phyloP scores from a whole-genome alignment of 2,329 filamentous ascomycete genomes.

The Sclerotinia borealis region DNA sequence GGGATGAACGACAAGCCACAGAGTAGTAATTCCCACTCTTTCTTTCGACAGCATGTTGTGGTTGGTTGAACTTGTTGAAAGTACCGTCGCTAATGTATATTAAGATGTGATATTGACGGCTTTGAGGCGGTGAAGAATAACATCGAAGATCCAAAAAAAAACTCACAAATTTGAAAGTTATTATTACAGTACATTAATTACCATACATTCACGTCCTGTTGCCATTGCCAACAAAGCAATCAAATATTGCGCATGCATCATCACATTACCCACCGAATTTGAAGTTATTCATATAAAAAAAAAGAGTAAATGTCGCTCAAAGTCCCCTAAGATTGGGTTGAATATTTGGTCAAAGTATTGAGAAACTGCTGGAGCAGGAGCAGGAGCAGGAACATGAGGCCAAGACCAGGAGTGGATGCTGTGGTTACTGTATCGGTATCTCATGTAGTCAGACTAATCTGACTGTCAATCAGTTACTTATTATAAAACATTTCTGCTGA shows the following conservation, averaged over 20 bases:
- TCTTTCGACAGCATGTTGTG: neutral
- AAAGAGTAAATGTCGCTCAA: neutral
- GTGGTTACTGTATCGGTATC: neutral
- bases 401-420: no score
- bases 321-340: neutral
- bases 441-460: no score
- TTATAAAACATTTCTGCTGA: neutral
- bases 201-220: no score
- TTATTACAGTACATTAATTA: no score
- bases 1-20: neutral
- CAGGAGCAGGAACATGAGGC: no score
- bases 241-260: no score
- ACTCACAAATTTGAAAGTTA: no score
- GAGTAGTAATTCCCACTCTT: neutral
- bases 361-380: neutral
- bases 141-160: neutral
- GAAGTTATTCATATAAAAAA: neutral
- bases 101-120: neutral
- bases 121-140: conserved; percentile 7
- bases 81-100: neutral
- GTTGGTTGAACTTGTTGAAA: neutral
- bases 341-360: neutral
- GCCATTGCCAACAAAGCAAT: no score
- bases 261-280: neutral
- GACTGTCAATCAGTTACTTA: neutral